Conservation (phyloP, 805 yeast species). For the Saccharomyces cerevisiae region DNA sequence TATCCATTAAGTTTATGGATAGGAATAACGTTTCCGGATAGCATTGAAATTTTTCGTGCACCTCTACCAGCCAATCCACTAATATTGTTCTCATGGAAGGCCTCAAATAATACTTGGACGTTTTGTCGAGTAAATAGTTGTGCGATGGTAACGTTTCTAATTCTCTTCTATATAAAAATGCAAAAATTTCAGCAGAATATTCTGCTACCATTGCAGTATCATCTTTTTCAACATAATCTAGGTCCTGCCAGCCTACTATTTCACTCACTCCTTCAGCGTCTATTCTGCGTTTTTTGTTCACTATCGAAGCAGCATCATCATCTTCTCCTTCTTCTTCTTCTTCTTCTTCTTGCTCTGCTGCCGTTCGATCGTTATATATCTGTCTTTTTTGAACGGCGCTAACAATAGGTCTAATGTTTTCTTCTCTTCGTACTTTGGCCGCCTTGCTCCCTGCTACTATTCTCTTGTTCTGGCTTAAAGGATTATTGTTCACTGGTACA, state of each 20-base stretch:
- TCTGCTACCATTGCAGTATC: constrained; percentile 88
- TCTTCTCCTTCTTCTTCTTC: constrained; percentile 3
- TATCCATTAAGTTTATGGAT: constrained; percentile 79
- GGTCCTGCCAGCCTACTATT: constrained; percentile 34
- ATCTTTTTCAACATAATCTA: constrained; percentile 60
- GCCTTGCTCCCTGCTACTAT: background rate
- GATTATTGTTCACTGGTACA: constrained; percentile 10
- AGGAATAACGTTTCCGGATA: constrained; percentile 79
- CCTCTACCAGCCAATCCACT: constrained; percentile 92
- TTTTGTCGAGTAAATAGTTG: constrained; percentile 44
- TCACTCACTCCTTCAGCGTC: constrained; percentile 21
- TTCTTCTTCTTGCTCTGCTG: constrained; percentile 7
- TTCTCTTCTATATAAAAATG: constrained; percentile 63
- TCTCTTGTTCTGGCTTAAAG: background rate
- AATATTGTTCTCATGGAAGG: constrained; percentile 80
- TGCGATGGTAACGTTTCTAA: constrained; percentile 59
- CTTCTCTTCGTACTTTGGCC: constrained; percentile 12
- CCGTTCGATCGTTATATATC: constrained; percentile 7
- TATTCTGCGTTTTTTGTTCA: constrained; percentile 32
- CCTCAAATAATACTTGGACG: constrained; percentile 51
- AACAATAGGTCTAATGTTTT: constrained; percentile 6
- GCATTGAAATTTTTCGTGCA: constrained; percentile 73
- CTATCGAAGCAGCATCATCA: background rate
- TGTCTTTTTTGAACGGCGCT: constrained; percentile 11
- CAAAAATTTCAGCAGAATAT: constrained; percentile 79